Conservation (phyloP, 2,329 filamentous ascomycete species). For the Pyrenophora teres region DNA sequence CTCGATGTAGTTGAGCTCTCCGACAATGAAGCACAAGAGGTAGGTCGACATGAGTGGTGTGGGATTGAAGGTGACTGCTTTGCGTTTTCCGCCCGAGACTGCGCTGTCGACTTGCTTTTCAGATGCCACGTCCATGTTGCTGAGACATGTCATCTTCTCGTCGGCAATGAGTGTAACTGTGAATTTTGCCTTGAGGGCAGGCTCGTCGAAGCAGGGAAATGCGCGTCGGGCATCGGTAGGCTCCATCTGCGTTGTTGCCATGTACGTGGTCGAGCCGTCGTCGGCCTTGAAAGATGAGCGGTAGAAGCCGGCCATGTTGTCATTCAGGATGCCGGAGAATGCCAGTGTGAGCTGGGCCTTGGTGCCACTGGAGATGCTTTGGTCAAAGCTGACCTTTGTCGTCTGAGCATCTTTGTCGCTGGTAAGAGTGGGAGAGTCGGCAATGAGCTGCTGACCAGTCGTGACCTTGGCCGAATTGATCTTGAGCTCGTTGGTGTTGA, state of each 20-base stretch:
- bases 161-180: conserved; percentile 90
- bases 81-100: conserved; percentile 68
- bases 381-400: conserved; percentile 77
- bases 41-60: conserved; percentile 97
- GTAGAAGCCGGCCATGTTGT: conserved; percentile 98
- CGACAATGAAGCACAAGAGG: conserved; percentile 89
- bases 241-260: conserved; percentile 96
- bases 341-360: conserved; percentile 78
- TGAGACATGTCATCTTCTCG: conserved; percentile 86
- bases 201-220: conserved; percentile 97
- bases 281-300: conserved; percentile 87
- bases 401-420: conserved; percentile 81
- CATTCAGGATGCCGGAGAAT: conserved; percentile 81
- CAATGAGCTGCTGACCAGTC: conserved; percentile 60
- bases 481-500: conserved; percentile 86
- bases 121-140: conserved; percentile 92
- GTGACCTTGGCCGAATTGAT: conserved; percentile 75
- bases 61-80: conserved; percentile 89
- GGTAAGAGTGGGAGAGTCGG: conserved; percentile 68
- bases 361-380: conserved; percentile 71
- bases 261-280: conserved; percentile 77
- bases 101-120: conserved; percentile 74
- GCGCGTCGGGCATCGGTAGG: conserved; percentile 90
- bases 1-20: conserved; percentile 92
- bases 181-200: conserved; percentile 89